Conservation (phyloP, 495 filamentous ascomycete genomes). For the Aspergillus nidulans region DNA sequence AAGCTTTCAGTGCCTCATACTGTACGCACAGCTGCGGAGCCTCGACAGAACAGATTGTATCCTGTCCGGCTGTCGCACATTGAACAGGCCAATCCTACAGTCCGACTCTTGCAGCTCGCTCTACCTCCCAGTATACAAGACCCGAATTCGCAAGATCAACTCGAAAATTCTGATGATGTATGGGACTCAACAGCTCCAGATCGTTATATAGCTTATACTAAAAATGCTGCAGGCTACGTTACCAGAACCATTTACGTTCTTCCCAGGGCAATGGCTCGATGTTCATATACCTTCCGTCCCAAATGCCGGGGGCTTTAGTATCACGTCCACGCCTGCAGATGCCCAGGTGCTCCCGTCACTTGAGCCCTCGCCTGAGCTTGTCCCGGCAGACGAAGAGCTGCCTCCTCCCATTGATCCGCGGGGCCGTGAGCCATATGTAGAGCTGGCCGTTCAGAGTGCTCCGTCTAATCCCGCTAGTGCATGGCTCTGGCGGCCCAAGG, state of each 20-base stretch:
- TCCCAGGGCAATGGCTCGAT: constrained; percentile 91
- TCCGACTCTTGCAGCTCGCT: constrained; percentile 48
- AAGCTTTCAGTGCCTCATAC: constrained; percentile 44
- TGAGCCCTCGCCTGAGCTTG: constrained; percentile 17
- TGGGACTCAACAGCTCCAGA: not conserved
- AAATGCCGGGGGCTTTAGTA: constrained; percentile 79
- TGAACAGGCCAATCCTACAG: constrained; percentile 40
- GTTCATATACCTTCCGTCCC: constrained; percentile 62
- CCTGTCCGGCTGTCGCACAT: constrained; percentile 45
- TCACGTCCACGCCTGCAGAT: constrained; percentile 67
- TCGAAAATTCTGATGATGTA: constrained; percentile 18
- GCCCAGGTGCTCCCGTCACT: constrained; percentile 29
- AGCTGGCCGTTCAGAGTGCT: constrained; percentile 68
- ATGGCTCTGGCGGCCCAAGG: constrained; percentile 62
- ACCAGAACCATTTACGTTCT: constrained; percentile 47
- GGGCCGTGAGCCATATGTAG: constrained; percentile 50
- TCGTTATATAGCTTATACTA: not conserved
- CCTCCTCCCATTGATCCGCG: constrained; percentile 17
- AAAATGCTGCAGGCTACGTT: constrained; percentile 27
- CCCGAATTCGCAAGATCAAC: constrained; percentile 9
- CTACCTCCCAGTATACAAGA: constrained; percentile 24
- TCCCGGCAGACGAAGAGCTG: constrained; percentile 17
- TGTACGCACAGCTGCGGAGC: constrained; percentile 68
- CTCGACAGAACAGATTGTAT: constrained; percentile 56
- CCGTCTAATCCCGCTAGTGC: constrained; percentile 64